These are phyloP conservation scores for Colletotrichum sublineola DNA, from an alignment of 2,329 filamentous ascomycete genomes.

Conservation along the genomic window DNA sequence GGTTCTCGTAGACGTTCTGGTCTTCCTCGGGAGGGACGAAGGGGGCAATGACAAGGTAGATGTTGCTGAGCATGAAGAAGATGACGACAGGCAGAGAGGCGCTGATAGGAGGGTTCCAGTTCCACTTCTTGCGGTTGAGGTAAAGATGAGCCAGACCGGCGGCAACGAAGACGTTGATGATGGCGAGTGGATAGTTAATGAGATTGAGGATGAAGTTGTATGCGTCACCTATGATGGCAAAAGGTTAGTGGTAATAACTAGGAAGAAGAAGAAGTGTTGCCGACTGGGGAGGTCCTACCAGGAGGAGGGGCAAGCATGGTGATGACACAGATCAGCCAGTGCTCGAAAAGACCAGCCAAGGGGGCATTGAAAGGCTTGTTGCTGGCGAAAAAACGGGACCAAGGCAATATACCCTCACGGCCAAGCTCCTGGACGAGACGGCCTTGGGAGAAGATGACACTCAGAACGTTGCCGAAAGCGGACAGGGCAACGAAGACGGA, in stretches of 20 bases:
- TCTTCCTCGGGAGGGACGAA: constrained; percentile 66
- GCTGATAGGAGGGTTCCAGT: constrained; percentile 68
- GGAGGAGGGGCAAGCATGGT: constrained; percentile 77
- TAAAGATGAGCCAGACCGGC: constrained; percentile 67
- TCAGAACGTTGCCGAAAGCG: constrained; percentile 76
- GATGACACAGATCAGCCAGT: constrained; percentile 74
- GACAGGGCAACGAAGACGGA: constrained; percentile 77
- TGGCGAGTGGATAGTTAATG: constrained; percentile 74
- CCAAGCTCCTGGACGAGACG: constrained; percentile 76
- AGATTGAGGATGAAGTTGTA: constrained; percentile 55
- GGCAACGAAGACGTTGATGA: constrained; percentile 68
- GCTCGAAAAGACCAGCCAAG: constrained; percentile 71
- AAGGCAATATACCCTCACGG: constrained; percentile 75
- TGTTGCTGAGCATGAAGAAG: constrained; percentile 72
- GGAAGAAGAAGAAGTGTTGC: constrained; percentile 43
- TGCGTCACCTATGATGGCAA: constrained; percentile 13
- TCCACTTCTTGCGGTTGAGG: constrained; percentile 59
- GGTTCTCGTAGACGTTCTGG: constrained; percentile 65
- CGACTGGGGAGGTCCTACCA: constrained; percentile 74
- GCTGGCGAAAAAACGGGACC: constrained; percentile 72
- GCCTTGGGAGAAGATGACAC: constrained; percentile 77
- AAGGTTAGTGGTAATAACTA: constrained; percentile 18
- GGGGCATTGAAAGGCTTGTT: constrained; percentile 75
- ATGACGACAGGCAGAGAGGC: constrained; percentile 66
- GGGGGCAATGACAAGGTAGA: constrained; percentile 72